Base-by-base conservation (phyloP, 331 rosid species). In the Spiraea crenata region DNA sequence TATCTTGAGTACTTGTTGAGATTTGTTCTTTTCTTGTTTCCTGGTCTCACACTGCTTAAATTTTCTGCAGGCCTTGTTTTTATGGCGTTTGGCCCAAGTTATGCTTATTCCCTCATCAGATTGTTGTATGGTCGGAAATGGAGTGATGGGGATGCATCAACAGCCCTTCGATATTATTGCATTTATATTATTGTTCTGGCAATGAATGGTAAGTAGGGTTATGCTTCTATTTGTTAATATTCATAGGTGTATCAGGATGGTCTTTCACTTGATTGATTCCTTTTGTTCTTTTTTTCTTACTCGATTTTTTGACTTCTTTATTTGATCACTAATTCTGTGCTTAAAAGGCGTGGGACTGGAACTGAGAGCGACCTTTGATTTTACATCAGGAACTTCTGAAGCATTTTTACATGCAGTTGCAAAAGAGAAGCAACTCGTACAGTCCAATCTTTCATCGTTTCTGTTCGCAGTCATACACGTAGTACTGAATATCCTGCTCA, bases 101-200 rank as follows among this genome's bases (percentile, higher is more conserved):
- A 85, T 78, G 82, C 97, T 50, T 93, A 93, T 80, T 89, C 98
- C 5, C 96, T 93, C 72, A 79, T 93, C 85, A 87, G 97, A 77
- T 80, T 91, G 86, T 76, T 93, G 17, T 93, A 90, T 65, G 97
- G 99, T 39, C 82, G 65, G 79, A 89, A 89, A 79, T 93, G 96
- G 97, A 93, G 99, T 82, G 95, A 93, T 49, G 95, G 97, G 65
- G 99, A 93, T 83, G 97, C 99, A 58, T 76, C 96, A 69, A 84
- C 80, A 62, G 92, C 90, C 77, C 97, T 93, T 69, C 88, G 78
- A 73, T 93, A 83, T 73, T 93, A 89, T 70, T 91, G 96, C 85
- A 69, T 93, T 65, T 93, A 87, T 82, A 82, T 93, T 71, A 87
- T 91, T 75, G 85, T 89, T 65, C 80, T 93, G 90, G 99, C 99